These are phyloP conservation scores for Mycena haematopus DNA, from an alignment of 768 basidiomycete species.

Conservation along the genomic window DNA sequence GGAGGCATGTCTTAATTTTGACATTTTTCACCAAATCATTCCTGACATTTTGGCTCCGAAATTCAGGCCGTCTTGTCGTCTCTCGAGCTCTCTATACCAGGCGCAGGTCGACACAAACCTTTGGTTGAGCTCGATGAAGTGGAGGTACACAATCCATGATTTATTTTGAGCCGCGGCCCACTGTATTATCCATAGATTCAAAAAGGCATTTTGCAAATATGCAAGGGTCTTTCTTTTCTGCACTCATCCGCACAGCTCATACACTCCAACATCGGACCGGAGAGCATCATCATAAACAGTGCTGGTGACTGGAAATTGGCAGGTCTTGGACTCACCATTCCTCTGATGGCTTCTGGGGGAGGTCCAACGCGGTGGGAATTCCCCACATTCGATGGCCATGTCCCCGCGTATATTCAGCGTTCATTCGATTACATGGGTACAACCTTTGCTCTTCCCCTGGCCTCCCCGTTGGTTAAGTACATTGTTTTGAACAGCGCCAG, in stretches of 20 bases:
- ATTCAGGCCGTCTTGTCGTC: constrained; percentile 72
- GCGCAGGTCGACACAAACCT: constrained; percentile 59
- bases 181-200: constrained; percentile 68
- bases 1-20: constrained; percentile 46
- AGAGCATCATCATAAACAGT: constrained; percentile 88
- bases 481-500: constrained; percentile 77
- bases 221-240: constrained; percentile 88
- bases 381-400: constrained; percentile 82
- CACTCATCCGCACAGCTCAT: constrained; percentile 92
- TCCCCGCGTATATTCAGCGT: constrained; percentile 84
- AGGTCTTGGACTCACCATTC: constrained; percentile 87
- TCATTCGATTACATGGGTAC: constrained; percentile 95
- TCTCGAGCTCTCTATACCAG: constrained; percentile 77
- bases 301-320: constrained; percentile 98
- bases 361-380: constrained; percentile 86
- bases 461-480: constrained; percentile 1
- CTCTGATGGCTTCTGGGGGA: constrained; percentile 72
- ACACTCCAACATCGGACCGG: constrained; percentile 88
- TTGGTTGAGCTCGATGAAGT: constrained; percentile 93
- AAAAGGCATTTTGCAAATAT: constrained; percentile 93
- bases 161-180: constrained; percentile 1
- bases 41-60: too few species aligned
- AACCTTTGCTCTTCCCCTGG: constrained; percentile 4
- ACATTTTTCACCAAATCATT: too few species aligned
- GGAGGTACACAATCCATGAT: constrained; percentile 61